Evolutionary conservation across 495 filamentous ascomycete genomes (phyloP), one percentile per base, ranked within the genome.

Genomic region (Tetracladium setigerum): DNA sequence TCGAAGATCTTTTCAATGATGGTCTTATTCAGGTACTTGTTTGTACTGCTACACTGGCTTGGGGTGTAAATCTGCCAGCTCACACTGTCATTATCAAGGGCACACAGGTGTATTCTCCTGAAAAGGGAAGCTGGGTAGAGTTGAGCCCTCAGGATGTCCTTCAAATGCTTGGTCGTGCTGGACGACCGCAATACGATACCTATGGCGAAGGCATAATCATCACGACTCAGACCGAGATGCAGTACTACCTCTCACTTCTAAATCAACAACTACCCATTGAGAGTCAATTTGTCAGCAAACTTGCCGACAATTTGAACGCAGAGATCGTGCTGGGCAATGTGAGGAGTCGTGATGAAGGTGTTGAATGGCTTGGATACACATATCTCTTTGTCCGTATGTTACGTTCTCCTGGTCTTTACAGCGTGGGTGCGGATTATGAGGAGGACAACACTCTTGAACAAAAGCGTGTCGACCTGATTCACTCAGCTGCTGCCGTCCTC

Each of bases 141-240:
- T 62, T 99, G 47, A 95, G 89, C 55, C 92, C 94, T 10, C 92
- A 99, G 59, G 92, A 99, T 66, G 91, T 97, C 35, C 72, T 99
- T 30, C 92, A 99, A 63, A 99, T 99, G 92, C 81, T 99, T 54
- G 92, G 92, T 56, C 89, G 92, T 69, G 92, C 92, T 36, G 92
- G 92, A 61, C 81, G 92, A 45, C 92, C 92, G 8, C 92, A 99
- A 55, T 99, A 88, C 57, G 92, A 99, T 63, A 96, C 89, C 0
- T 97, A 92, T 57, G 92, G 92, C 58, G 92, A 97, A 56, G 92
- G 92, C 63, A 95, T 97, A 60, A 97, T 99, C 61, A 97, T 99
- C 57, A 99, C 92, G 0, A 89, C 87, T 1, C 91, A 97, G 59
- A 69, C 74, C 13, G 92, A 99, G 66, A 87, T 97, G 59, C 89